Conservation (phyloP, 1,139 yeast species). For the Magnusiomyces tetraspermus region DNA sequence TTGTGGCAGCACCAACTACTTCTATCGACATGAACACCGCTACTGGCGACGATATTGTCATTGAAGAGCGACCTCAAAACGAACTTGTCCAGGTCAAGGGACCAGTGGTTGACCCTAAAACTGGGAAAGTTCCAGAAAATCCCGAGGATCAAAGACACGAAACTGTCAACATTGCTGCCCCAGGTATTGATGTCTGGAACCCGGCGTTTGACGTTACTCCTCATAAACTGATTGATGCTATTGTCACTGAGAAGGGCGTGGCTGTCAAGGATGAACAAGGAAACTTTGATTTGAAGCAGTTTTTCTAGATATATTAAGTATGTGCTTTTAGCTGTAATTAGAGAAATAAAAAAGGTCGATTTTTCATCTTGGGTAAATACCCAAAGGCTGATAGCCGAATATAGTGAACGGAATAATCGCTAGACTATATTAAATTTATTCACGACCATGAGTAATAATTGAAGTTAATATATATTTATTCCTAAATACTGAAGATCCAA, state of each 20-base stretch:
- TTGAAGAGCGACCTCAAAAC: constrained; percentile 76
- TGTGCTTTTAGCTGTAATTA: neutral
- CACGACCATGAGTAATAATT: too few relatives aligned
- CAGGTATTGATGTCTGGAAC: constrained; percentile 82
- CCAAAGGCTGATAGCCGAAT: too few relatives aligned
- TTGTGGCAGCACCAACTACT: constrained; percentile 92
- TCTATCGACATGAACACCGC: constrained; percentile 65
- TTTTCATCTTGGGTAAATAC: too few relatives aligned
- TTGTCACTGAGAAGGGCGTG: constrained; percentile 71
- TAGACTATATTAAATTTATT: too few relatives aligned
- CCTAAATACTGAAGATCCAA: too few relatives aligned
- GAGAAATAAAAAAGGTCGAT: too few relatives aligned
- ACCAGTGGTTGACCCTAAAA: constrained; percentile 34
- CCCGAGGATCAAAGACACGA: constrained; percentile 19
- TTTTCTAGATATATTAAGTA: constrained; percentile 2
- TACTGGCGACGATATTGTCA: constrained; percentile 64
- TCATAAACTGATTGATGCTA: constrained; percentile 67
- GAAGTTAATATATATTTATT: too few relatives aligned
- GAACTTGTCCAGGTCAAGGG: constrained; percentile 78
- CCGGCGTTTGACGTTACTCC: constrained; percentile 97
- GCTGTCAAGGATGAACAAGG: constrained; percentile 25
- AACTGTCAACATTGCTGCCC: constrained; percentile 73
- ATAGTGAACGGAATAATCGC: too few relatives aligned
- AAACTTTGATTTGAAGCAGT: constrained; percentile 23
- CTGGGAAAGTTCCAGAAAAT: constrained; percentile 23